Evolutionary conservation across 345 rosid species (phyloP), one percentile per base, ranked within the genome.

Genomic region (Citrus medica): DNA sequence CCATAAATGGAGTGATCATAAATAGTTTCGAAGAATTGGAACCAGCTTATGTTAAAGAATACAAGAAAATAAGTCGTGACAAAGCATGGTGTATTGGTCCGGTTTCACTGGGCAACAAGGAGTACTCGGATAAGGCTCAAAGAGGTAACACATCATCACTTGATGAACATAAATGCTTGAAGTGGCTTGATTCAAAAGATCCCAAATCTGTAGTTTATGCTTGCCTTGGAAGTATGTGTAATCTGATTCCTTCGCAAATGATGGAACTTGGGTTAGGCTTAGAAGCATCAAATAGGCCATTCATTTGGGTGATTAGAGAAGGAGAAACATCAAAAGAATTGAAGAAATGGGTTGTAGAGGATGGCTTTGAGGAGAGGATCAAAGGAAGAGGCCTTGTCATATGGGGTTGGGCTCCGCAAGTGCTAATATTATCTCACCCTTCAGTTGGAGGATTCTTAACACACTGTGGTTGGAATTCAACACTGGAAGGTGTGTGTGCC

Each of bases 21-120:
- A 87, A 87, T 40, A 87, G 75, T 56, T 85, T 85, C 27, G 80
- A 80, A 21, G 86, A 85, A 38, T 37, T 87, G 2, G 88, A 85
- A 74, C 55, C 71, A 7, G 75, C 42, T 56, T 81, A 35, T 73
- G 80, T 46, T 24, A 67, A 30, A 59, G 81, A 51, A 33, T 81
- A 17, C 79, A 85, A 74, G 72, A 71, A 64, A 77, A 78, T 12
- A 76, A 84, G 79, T 74, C 81, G n/a, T 1, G 30, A 35, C 17
- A 32, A 60, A 7, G 24, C 60, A 6, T 73, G 76, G 76, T 73
- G 76, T 71, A 30, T 85, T 2, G 85, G 87, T 27, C 85, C 87
- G 14, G 85, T 85, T 35, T 82, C 85, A 2, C 32, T 53, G 13
- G 27, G 12, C 59, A 80, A 80, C 66, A 80, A 53, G 12, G 48